These are phyloP conservation scores for Pyrenula aspistea DNA, from an alignment of 495 filamentous ascomycete genomes.

Conservation along the genomic window DNA sequence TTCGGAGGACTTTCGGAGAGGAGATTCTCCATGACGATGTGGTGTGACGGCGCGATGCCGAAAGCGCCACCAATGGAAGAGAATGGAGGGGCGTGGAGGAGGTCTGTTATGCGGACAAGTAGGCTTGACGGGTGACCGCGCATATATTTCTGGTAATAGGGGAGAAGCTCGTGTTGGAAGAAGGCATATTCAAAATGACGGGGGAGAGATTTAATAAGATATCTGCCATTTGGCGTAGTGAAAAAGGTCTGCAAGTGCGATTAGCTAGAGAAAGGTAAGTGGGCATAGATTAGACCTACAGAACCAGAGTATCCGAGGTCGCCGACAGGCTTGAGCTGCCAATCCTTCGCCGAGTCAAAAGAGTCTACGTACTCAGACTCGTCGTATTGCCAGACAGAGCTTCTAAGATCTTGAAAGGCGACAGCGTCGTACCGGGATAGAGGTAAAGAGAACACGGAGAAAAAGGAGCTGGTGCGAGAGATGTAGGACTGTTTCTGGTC, in stretches of 20 bases:
- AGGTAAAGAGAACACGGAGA: not conserved
- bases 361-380: constrained; percentile 41
- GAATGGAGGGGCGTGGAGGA: constrained; percentile 37
- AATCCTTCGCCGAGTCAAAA: constrained; percentile 27
- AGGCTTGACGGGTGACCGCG: constrained; percentile 38
- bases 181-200: constrained; percentile 55
- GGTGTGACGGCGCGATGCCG: constrained; percentile 45
- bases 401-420: constrained; percentile 19
- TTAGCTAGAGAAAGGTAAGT: not conserved
- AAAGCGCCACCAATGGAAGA: constrained; percentile 40
- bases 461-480: not conserved
- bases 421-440: not conserved
- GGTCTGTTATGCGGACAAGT: constrained; percentile 57
- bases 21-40: constrained; percentile 65
- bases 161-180: constrained; percentile 51
- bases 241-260: constrained; percentile 45
- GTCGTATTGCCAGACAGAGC: constrained; percentile 34
- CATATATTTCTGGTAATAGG: constrained; percentile 48
- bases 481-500: not conserved
- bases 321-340: constrained; percentile 32
- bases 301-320: constrained; percentile 51
- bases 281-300: constrained; percentile 13
- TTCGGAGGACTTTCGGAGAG: constrained; percentile 39
- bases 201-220: constrained; percentile 55
- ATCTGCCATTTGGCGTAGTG: constrained; percentile 43